Evolutionary conservation across 2,329 filamentous ascomycete species (phyloP), one percentile per base, ranked within the genome.

Genomic region (Drechslera avenae): DNA sequence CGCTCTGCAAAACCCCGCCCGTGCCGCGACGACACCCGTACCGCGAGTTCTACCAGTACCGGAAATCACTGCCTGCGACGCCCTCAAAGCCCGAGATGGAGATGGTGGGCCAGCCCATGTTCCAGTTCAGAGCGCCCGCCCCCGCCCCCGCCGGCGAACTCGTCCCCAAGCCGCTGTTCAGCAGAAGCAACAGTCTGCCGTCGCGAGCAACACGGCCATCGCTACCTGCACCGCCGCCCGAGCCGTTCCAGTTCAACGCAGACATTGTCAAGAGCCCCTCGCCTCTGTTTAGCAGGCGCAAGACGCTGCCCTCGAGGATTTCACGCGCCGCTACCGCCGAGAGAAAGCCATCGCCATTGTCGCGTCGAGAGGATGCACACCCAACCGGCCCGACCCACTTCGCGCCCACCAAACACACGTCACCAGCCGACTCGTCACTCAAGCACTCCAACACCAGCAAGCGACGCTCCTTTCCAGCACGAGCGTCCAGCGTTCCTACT

Each of bases 161-260:
- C 10, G 40, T 64, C 3, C 68, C 68, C 9, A 54, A 51, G 21
- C 67, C 68, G 12, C 56, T 71, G 3, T 70, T 67, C 57, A 64
- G 57, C 57, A 62, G 52, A 34, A 51, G 54, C 19, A 62, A 43
- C 34, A 52, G 54, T 10, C 37, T 56, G 9, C 61, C 59, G 10
- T 56, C 63, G 17, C 39, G 46, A 45, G 54, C 47, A 14, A 36
- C 26, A 17, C 56, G 54, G 50, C 47, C 35, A 28, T 35, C 40
- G 35, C 47, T 48, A 26, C 45, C 32, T 9, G 35, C 19, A 16
- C 46, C 41, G 0, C 49, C 55, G 18, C 52, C 43, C 23, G 34
- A 46, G 14, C 41, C 41, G n/a, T 44, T 44, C 14, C 41, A 44
- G 19, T 44, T 44, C 41, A 44, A 36, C 16, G 14, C 41, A 4